Evolutionary conservation across 2,329 filamentous ascomycete genomes (phyloP).

Genomic region (Chrysoporthe deuterocubensis): DNA sequence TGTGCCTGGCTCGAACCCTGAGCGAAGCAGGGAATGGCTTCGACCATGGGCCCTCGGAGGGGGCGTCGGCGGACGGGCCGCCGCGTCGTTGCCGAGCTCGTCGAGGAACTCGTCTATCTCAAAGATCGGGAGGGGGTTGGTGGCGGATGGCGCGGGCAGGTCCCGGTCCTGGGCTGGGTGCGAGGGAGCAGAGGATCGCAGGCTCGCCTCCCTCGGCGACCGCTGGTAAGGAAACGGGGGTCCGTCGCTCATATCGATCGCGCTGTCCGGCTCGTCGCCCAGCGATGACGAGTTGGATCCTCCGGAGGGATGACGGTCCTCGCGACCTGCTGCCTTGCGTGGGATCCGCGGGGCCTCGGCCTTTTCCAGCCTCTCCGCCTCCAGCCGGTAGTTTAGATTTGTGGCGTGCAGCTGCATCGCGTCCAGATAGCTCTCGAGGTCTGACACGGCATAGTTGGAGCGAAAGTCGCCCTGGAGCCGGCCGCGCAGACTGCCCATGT

Average conservation of each 20-base stretch:
- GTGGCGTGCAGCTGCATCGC: slow-evolving; percentile 67
- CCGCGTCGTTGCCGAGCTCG: slow-evolving; percentile 27
- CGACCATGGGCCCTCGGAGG: slow-evolving; percentile 34
- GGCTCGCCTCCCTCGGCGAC: slow-evolving; percentile 28
- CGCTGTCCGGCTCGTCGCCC: slow-evolving; percentile 45
- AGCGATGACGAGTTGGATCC: slow-evolving; percentile 35
- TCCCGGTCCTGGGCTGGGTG: slow-evolving; percentile 7
- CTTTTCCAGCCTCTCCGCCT: slow-evolving; percentile 23
- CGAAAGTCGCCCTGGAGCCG: slow-evolving; percentile 53
- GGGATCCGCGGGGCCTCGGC: slow-evolving; percentile 17
- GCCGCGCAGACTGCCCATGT: slow-evolving; percentile 40
- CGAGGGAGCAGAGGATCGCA: not conserved
- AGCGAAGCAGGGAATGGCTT: slow-evolving; percentile 13
- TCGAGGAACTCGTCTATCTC: slow-evolving; percentile 38
- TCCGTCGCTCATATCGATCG: slow-evolving; percentile 43
- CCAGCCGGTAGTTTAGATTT: slow-evolving; percentile 21
- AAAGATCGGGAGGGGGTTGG: slow-evolving; percentile 35
- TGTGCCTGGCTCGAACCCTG: not conserved
- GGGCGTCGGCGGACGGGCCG: slow-evolving; percentile 35
- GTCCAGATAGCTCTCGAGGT: slow-evolving; percentile 70
- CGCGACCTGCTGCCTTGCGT: slow-evolving; percentile 13
- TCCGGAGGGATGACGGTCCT: slow-evolving; percentile 19
- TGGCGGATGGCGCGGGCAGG: slow-evolving; percentile 28
- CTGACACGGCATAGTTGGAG: slow-evolving; percentile 69
- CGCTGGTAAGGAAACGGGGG: slow-evolving; percentile 29